A percentile compares a stretch with the other conserved stretches of the same genome.
Conservation (phyloP, 1,284 basidiomycete species). For the Naganishia cerealis region DNA sequence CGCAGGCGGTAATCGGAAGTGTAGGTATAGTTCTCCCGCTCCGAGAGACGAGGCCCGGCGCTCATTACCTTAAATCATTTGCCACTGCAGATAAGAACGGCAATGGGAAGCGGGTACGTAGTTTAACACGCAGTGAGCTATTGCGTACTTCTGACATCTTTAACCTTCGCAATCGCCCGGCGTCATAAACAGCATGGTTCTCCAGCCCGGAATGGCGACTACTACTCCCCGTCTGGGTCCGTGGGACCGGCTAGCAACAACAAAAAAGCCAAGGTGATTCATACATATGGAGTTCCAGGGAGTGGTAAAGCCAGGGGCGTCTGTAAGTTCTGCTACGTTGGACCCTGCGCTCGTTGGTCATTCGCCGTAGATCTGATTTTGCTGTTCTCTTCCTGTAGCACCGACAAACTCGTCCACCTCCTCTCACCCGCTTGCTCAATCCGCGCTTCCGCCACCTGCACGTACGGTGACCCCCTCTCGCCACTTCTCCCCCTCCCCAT, state of each 20-base stretch:
- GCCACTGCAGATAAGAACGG: constrained; percentile 19
- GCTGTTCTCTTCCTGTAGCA: not conserved
- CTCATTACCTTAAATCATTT: not conserved
- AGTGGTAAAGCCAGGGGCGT: constrained; percentile 9
- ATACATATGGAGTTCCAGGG: constrained; percentile 14
- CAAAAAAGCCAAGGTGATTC: constrained; percentile 15
- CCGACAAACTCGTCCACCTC: constrained; percentile 11
- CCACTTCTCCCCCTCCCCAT: not conserved
- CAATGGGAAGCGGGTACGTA: constrained; percentile 28
- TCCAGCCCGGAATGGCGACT: constrained; percentile 17
- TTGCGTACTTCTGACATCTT: not conserved
- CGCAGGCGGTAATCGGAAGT: constrained; percentile 16
- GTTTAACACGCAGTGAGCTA: not conserved
- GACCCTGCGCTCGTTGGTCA: not conserved
- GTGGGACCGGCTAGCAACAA: not conserved
- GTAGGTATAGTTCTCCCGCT: not conserved
- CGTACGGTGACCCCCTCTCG: not conserved
- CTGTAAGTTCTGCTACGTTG: not conserved
- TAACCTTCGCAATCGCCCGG: not conserved
- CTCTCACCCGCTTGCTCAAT: constrained; percentile 26
- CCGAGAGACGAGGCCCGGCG: not conserved
- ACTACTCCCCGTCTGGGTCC: constrained; percentile 3
- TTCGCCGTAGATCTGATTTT: not conserved
- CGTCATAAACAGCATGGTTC: constrained; percentile 1
- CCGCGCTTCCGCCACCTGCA: constrained; percentile 10